These are phyloP conservation scores for Colletotrichum gigasporum DNA, from an alignment of 2,329 filamentous ascomycete genomes.

Conservation along the genomic window DNA sequence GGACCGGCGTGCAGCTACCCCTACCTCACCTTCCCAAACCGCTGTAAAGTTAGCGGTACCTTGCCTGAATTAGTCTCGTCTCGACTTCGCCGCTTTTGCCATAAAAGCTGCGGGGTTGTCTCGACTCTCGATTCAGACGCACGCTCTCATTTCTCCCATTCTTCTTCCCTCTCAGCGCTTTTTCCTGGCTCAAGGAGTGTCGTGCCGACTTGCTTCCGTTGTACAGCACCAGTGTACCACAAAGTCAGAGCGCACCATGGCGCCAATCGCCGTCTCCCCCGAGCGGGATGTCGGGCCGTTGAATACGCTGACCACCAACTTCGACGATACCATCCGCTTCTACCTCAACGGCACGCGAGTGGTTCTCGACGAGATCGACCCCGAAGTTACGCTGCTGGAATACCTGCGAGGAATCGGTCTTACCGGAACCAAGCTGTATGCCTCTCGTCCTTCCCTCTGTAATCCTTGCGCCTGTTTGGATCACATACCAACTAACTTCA, in stretches of 20 bases:
- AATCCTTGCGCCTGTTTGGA: not conserved
- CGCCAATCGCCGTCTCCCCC: slow-evolving; percentile 64
- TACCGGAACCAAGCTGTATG: slow-evolving; percentile 89
- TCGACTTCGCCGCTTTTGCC: slow-evolving; percentile 8
- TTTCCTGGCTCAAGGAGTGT: no score
- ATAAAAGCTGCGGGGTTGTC: slow-evolving; percentile 26
- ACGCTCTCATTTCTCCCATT: not conserved
- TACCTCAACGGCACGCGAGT: slow-evolving; percentile 95
- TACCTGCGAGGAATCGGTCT: slow-evolving; percentile 92
- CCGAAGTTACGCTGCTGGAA: slow-evolving; percentile 90
- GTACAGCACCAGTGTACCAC: not conserved
- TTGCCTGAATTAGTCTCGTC: slow-evolving; percentile 5
- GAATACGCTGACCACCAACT: slow-evolving; percentile 74
- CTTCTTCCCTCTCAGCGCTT: not conserved
- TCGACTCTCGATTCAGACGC: not conserved
- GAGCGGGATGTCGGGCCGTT: slow-evolving; percentile 47
- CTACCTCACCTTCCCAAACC: slow-evolving; percentile 1
- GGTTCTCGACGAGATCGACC: slow-evolving; percentile 85
- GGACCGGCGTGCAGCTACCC: no score
- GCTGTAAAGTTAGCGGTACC: not conserved
- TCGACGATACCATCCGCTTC: slow-evolving; percentile 89
- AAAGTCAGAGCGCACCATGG: slow-evolving; percentile 51
- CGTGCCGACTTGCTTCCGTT: not conserved
- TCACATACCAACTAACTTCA: not conserved
- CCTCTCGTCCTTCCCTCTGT: not conserved